Evolutionary conservation across 257 asterid genomes (phyloP), one percentile per base, ranked within the genome.

Genomic region (Ajuga chamaepitys): DNA sequence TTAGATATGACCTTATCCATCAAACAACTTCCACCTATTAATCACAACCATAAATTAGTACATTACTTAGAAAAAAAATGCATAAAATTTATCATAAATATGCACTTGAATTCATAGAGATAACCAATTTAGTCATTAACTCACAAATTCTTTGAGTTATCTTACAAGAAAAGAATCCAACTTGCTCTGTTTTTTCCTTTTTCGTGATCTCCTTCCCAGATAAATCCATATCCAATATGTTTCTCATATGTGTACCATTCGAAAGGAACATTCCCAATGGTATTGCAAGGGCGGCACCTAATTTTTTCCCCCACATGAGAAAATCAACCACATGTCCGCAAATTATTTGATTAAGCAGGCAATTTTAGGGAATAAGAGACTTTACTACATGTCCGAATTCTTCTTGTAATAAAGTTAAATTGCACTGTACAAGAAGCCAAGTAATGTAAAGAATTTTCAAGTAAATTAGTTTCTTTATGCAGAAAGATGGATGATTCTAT

Each of bases 261-360:
- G 73, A 89, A 74, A 21, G 99, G 99, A 70, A 93, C 96, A 78
- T 83, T 66, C 56, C 99, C 99, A 66, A 89, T 41, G 2, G 99
- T 93, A 78, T 93, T 93, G 59, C 89, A 95, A 62, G 99, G 96
- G n/a, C 51, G 82, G 82, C 74, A 88, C 96, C 99, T 93, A 74
- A 58, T 61, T 66, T 74, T 44, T 8, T 28, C 56, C 56, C 52
- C 18, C 64, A 58, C 1, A 62, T n/a, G 75, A 66, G 46, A 71
- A 41, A 53, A 54, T 46, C 35, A 68, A 67, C 48, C 26, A 16
- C 5, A 41, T 32, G 60, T 51, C 53, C 71, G 38, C 45, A 42
- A 71, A 40, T 17, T 48, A 55, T 51, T 2, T 13, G 12, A 69
- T 58, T 61, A 45, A 40, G 3, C 38, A 8, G 30, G 25, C 13